Conservation (phyloP, 345 rosid genomes). For the Draba incana region DNA sequence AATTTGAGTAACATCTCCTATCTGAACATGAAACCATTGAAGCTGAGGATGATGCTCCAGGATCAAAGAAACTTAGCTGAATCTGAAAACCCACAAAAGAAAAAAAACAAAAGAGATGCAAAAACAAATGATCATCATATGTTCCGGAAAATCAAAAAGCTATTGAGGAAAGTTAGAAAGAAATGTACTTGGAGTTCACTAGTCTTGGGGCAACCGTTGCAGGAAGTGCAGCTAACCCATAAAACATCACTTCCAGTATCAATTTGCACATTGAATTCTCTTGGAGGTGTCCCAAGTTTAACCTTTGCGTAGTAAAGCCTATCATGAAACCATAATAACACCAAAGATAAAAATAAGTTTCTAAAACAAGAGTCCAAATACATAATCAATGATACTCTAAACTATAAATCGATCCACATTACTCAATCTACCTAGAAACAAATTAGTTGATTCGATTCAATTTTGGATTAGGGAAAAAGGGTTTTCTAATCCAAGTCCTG, state of each 20-base stretch:
- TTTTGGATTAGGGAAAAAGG: not conserved
- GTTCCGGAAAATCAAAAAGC: not conserved
- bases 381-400: too few relatives aligned
- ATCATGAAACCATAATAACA: conserved; percentile 17
- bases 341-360: not conserved
- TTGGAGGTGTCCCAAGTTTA: conserved; percentile 86
- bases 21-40: conserved; percentile 72
- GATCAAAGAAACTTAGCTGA: conserved; percentile 76
- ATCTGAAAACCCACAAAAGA: conserved; percentile 51
- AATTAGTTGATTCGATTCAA: not conserved
- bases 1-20: conserved; percentile 61
- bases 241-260: conserved; percentile 97
- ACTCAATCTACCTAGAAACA: conserved; percentile 23
- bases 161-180: conserved; percentile 7
- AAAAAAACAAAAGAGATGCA: conserved; percentile 18
- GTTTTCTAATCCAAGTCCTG: conserved; percentile 19
- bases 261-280: conserved; percentile 85
- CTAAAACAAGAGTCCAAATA: too few relatives aligned
- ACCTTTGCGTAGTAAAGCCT: conserved; percentile 88
- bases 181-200: conserved; percentile 78
- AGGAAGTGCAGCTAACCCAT: conserved; percentile 85
- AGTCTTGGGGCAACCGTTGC: conserved; percentile 82
- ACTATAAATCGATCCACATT: not conserved
- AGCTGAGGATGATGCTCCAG: conserved; percentile 72
- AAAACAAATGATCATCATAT: conserved; percentile 6